phyloP scores from a whole-genome alignment of 1,284 basidiomycete genomes.

The Termitomyces sp. region DNA sequence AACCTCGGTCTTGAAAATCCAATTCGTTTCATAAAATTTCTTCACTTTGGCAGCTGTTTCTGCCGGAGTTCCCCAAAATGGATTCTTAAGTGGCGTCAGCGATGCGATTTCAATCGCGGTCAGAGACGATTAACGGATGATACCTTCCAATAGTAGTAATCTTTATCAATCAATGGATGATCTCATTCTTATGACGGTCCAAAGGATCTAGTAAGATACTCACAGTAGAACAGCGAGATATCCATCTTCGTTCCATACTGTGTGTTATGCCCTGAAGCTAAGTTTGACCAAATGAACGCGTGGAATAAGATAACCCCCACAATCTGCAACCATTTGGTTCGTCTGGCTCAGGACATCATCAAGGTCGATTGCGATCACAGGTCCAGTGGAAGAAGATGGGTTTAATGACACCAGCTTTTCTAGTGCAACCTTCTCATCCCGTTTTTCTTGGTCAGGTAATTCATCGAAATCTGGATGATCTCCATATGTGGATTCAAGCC shows the following conservation, averaged over 20 bases:
- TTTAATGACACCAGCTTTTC: constrained; percentile 24
- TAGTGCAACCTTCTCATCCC: constrained; percentile 22
- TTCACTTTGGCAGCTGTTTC: constrained; percentile 58
- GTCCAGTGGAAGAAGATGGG: constrained; percentile 26
- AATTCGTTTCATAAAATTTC: constrained; percentile 53
- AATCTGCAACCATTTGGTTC: constrained; percentile 59
- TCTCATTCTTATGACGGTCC: not conserved
- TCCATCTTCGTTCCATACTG: constrained; percentile 51
- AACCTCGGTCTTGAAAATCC: constrained; percentile 49
- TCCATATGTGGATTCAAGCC: constrained; percentile 21
- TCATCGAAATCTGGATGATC: constrained; percentile 9
- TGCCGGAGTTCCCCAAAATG: constrained; percentile 64
- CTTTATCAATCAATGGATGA: constrained; percentile 24
- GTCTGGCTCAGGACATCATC: constrained; percentile 76
- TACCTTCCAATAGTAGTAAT: constrained; percentile 70
- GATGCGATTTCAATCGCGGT: not conserved
- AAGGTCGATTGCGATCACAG: constrained; percentile 67
- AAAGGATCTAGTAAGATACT: constrained; percentile 20
- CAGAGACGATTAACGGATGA: not conserved
- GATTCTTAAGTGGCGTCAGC: constrained; percentile 40
- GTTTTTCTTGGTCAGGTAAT: constrained; percentile 13
- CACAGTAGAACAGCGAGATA: constrained; percentile 59
- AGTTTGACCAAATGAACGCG: not conserved
- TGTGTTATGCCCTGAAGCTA: constrained; percentile 63
- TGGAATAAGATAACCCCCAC: constrained; percentile 36